Evolutionary conservation across 163 green algal species (phyloP).

Genomic region (Volvox carteri): DNA sequence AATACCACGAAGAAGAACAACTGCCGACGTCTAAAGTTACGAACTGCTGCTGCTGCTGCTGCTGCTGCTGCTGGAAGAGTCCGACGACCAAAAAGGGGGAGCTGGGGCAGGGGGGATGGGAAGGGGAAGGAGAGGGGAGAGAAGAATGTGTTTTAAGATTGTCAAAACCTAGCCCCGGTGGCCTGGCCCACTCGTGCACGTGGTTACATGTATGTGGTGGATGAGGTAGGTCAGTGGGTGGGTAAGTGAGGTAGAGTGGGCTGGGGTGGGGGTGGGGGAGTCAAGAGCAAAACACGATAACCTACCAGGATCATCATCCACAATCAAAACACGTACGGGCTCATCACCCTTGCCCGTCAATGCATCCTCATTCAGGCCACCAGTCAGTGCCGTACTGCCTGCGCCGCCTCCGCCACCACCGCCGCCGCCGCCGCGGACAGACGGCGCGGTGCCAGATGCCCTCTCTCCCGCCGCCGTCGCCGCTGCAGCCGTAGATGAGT

Average conservation of each 20-base stretch:
- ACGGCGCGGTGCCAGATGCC: neutral
- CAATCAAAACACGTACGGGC: slow-evolving; percentile 52
- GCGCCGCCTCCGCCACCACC: slow-evolving; percentile 5
- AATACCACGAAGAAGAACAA: no score
- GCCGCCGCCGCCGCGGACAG: slow-evolving; percentile 5
- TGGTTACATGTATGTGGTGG: no score
- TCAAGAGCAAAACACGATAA: no score
- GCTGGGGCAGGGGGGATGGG: neutral
- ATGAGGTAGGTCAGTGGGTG: no score
- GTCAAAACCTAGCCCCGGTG: no score
- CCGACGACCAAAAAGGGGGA: no score
- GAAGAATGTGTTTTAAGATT: neutral
- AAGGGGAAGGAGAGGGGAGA: neutral
- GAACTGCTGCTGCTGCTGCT: no score
- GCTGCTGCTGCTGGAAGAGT: no score
- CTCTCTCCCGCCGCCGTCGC: neutral
- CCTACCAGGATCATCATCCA: slow-evolving; percentile 63
- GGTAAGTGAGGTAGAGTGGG: no score
- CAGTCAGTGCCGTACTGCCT: neutral
- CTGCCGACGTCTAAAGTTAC: no score
- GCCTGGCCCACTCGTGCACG: no score
- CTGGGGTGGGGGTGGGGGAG: no score
- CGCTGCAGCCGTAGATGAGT: neutral
- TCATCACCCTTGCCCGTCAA: slow-evolving; percentile 9
- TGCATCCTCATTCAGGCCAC: neutral